Evolutionary conservation across 208 protist genomes (phyloP), one percentile per base, ranked within the genome.

Genomic region (Perkinsela sp.): DNA sequence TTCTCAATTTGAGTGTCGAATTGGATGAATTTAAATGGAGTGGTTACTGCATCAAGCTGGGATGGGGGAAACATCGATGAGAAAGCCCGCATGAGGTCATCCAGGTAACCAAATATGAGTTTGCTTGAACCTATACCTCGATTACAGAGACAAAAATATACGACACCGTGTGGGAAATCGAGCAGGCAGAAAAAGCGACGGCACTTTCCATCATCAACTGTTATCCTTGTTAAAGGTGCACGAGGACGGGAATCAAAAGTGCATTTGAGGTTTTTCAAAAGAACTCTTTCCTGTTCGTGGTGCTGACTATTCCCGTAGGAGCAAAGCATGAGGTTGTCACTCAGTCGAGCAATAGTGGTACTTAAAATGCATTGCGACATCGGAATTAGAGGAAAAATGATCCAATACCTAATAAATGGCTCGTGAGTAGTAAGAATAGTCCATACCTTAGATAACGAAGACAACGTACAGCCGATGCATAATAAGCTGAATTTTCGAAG

Each of bases 11-110:
- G 78, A 0, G 81, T 75, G 40, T 92, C 84, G 68, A 92, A 92
- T 73, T 86, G 84, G 68, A 89, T 90, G 69, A 88, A 92, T 66
- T 92, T 84, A 70, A 80, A 92, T 0, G 84, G 78, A n/a, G 40
- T 57, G 13, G 40, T n/a, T n/a, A 57, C 40, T n/a, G 6, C 40
- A 6, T n/a, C 40, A 6, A 57, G 40, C 40, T 6, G 22, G 6
- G 6, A 22, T 57, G 22, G 13, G 22, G 40, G 13, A 22, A 57
- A 57, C 22, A n/a, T 6, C 40, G 40, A 57, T n/a, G 40, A 6
- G 40, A 57, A 57, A 22, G 40, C 40, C 40, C 22, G 6, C 40
- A 57, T 57, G 6, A 57, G 6, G 40, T 22, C 22, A 22, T 57
- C 40, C 6, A 57, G 40, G 22, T 57, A 57, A 22, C 40, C 22